Percentiles rank a stretch among this genome's conserved stretches.
Evolutionary conservation across 1,284 basidiomycete genomes (phyloP).

Genomic region (Uromyces viciae-fabae): DNA sequence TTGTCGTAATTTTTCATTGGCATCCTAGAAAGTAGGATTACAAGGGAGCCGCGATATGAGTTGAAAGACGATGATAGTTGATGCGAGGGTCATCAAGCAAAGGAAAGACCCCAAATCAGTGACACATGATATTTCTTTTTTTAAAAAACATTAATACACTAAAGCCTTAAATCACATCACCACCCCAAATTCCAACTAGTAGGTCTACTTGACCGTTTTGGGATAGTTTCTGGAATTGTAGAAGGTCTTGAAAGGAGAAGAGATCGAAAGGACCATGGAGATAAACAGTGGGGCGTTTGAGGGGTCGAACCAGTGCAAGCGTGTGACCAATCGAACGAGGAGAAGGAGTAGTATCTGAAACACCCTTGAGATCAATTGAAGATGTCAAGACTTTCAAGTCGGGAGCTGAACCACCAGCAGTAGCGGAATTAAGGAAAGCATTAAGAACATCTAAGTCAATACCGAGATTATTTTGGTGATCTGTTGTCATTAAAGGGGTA

Average conservation of each 20-base stretch:
- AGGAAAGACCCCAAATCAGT: too few species aligned
- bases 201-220: slow-evolving; percentile 5
- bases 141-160: too few species aligned
- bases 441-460: slow-evolving; percentile 24
- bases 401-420: not conserved
- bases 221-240: slow-evolving; percentile 7
- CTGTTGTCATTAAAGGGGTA: not conserved
- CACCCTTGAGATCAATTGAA: not conserved
- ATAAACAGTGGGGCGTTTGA: slow-evolving; percentile 13
- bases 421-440: slow-evolving; percentile 4
- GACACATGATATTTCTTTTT: too few species aligned
- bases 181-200: slow-evolving; percentile 29
- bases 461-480: not conserved
- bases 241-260: slow-evolving; percentile 20
- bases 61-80: not conserved
- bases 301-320: slow-evolving; percentile 1
- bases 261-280: slow-evolving; percentile 36
- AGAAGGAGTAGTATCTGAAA: not conserved
- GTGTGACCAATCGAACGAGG: not conserved
- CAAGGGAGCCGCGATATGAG: not conserved
- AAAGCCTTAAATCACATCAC: slow-evolving; percentile 22
- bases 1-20: slow-evolving; percentile 9
- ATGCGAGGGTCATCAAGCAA: not conserved
- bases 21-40: not conserved
- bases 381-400: not conserved